Percentiles rank a stretch among this genome's conserved stretches.
phyloP scores from a whole-genome alignment of 2,329 filamentous ascomycete species.

The Sclerotinia borealis region DNA sequence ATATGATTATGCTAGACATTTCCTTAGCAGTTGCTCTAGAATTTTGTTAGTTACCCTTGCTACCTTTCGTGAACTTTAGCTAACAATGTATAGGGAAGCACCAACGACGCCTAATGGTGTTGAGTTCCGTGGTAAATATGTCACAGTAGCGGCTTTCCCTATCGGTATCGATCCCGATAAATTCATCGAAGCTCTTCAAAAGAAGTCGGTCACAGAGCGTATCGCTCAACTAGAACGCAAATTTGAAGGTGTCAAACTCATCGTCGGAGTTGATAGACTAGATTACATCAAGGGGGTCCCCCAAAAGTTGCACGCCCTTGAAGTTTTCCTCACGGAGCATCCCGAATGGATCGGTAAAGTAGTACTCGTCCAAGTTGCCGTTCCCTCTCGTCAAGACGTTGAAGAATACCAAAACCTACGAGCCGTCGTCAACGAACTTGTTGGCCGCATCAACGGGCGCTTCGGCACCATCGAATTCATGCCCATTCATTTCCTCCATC shows the following conservation, averaged over 20 bases:
- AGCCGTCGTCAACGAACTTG: constrained; percentile 92
- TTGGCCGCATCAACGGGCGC: constrained; percentile 93
- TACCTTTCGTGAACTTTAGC: not conserved
- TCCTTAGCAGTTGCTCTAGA: constrained; percentile 91
- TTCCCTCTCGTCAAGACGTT: constrained; percentile 90
- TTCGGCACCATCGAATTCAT: constrained; percentile 98
- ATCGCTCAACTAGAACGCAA: constrained; percentile 81
- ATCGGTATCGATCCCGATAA: constrained; percentile 98
- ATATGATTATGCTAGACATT: constrained; percentile 97
- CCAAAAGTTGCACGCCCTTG: constrained; percentile 92
- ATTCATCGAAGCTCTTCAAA: constrained; percentile 82
- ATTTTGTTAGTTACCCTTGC: constrained; percentile 57
- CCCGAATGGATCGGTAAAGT: constrained; percentile 98
- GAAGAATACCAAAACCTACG: constrained; percentile 97
- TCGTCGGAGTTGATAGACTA: constrained; percentile 91
- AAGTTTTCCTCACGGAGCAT: constrained; percentile 94
- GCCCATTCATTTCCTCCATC: constrained; percentile 98
- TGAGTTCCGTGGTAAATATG: constrained; percentile 79
- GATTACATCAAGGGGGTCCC: constrained; percentile 99
- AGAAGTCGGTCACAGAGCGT: constrained; percentile 78
- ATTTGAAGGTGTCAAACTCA: constrained; percentile 92
- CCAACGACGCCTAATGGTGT: constrained; percentile 88
- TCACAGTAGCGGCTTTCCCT: constrained; percentile 91
- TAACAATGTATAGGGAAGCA: constrained; percentile 42
- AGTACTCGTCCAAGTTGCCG: constrained; percentile 90